Evolutionary conservation across 495 filamentous ascomycete species (phyloP).

Genomic region (Aspergillus egyptiacus): DNA sequence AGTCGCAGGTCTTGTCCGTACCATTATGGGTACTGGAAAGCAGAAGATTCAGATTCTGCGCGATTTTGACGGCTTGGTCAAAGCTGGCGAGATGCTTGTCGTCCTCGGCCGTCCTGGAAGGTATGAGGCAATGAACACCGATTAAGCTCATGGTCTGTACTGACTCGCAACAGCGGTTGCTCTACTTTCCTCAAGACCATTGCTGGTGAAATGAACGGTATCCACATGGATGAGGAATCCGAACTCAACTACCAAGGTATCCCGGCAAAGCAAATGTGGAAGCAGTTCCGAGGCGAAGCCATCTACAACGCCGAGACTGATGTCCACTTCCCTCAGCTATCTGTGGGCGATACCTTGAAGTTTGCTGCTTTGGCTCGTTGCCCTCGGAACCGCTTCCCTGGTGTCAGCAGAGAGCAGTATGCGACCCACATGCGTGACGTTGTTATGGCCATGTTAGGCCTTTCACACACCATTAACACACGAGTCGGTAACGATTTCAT

Average conservation of each 20-base stretch:
- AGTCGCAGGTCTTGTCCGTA: slow-evolving; percentile 39
- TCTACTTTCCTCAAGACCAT: slow-evolving; percentile 71
- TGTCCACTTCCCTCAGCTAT: slow-evolving; percentile 61
- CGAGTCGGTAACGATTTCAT: slow-evolving; percentile 71
- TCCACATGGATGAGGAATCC: slow-evolving; percentile 52
- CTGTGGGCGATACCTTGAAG: slow-evolving; percentile 59
- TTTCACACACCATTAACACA: slow-evolving; percentile 51
- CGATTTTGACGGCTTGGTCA: slow-evolving; percentile 65
- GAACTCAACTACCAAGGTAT: slow-evolving; percentile 72
- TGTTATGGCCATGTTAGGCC: slow-evolving; percentile 59
- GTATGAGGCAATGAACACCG: slow-evolving; percentile 11
- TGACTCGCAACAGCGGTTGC: slow-evolving; percentile 45
- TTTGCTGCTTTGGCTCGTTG: slow-evolving; percentile 54
- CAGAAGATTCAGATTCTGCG: slow-evolving; percentile 64
- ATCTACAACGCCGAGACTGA: slow-evolving; percentile 63
- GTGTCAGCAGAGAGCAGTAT: slow-evolving; percentile 43
- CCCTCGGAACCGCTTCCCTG: slow-evolving; percentile 43
- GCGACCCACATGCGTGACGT: slow-evolving; percentile 50
- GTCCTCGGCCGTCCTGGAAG: slow-evolving; percentile 70
- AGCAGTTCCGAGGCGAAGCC: slow-evolving; percentile 62
- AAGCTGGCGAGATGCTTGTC: slow-evolving; percentile 73
- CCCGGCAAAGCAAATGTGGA: slow-evolving; percentile 61
- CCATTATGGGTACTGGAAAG: slow-evolving; percentile 41
- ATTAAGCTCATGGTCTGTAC: neutral
- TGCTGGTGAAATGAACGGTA: slow-evolving; percentile 66